Base-by-base conservation (phyloP, 2,329 filamentous ascomycete species). In the Myriosclerotinia duriaeana region DNA sequence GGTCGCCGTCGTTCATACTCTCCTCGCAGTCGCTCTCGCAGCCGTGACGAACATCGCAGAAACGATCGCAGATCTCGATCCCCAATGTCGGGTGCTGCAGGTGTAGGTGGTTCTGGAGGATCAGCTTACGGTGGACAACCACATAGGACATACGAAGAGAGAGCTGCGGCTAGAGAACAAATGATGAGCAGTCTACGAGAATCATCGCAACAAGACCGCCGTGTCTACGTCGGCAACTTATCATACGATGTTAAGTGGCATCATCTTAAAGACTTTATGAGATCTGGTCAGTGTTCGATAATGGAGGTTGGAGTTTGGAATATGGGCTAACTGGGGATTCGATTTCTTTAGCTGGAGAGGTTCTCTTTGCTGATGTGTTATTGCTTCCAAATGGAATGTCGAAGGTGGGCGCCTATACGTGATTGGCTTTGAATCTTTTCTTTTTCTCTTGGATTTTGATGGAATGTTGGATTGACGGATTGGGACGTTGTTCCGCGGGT, bases 331-430 rank as follows among this genome's bases (percentile, higher is more conserved):
- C 70, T 54, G 56, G 66, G 65, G 66, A 22, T 65, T 69, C 68
- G 70, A 62, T 71, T 72, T 66, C 65, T 74, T 77, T 81, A 98
- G 95, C 95, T 84, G 95, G 95, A 87, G 94, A 98, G 82, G 95
- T 99, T 80, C 88, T 98, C 84, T 99, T 97, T 84, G 95, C 95
- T 84, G 95, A 99, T 87, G 95, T 99, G 79, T 89, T 99, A 82
- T 86, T 97, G 81, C 93, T 99, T 89, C 95, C 95, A 78, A 99
- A 99, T 87, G 95, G 95, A 93, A 99, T 99, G 95, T 98, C 94
- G 92, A 99, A 99, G 94, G 94, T 98, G 93, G 92, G 92, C 93
- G 88, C 89, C 86, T 90, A 91, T 85, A 88, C 84, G 85, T 93
- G 90, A 90, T 87, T 89, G 87, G 91, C 91, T 87, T 82, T 88